These are phyloP conservation scores for Malus hybrid DNA, from an alignment of 331 rosid species.

Conservation along the genomic window DNA sequence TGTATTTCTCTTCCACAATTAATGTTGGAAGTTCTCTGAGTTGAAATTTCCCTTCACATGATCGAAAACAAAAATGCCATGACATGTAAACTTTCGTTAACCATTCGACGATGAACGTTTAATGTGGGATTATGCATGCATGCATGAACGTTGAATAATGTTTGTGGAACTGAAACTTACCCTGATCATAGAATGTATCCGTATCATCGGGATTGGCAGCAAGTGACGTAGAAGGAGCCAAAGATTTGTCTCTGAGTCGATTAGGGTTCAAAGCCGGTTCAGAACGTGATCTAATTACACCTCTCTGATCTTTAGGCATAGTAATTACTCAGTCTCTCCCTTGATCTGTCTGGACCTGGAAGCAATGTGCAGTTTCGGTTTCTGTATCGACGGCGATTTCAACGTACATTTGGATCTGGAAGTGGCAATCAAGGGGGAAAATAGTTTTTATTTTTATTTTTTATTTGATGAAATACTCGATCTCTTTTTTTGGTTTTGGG, in stretches of 20 bases:
- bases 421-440: neutral
- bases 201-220: neutral
- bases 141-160: neutral
- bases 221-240: conserved; percentile 1
- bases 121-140: neutral
- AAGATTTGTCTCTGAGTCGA: conserved; percentile 1
- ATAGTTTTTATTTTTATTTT: neutral
- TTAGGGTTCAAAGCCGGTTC: neutral
- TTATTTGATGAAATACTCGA: neutral
- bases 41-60: neutral
- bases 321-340: neutral
- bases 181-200: neutral
- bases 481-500: neutral
- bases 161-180: neutral
- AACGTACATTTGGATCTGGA: neutral
- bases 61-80: neutral
- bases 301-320: conserved; percentile 4
- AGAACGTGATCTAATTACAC: conserved; percentile 6
- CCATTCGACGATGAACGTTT: neutral
- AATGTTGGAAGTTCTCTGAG: neutral
- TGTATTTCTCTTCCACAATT: neutral
- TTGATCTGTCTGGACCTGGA: neutral
- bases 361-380: neutral
- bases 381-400: neutral
- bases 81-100: neutral